These are phyloP conservation scores for Tubosaeta sp. DNA, from an alignment of 768 basidiomycete genomes.

Conservation along the genomic window DNA sequence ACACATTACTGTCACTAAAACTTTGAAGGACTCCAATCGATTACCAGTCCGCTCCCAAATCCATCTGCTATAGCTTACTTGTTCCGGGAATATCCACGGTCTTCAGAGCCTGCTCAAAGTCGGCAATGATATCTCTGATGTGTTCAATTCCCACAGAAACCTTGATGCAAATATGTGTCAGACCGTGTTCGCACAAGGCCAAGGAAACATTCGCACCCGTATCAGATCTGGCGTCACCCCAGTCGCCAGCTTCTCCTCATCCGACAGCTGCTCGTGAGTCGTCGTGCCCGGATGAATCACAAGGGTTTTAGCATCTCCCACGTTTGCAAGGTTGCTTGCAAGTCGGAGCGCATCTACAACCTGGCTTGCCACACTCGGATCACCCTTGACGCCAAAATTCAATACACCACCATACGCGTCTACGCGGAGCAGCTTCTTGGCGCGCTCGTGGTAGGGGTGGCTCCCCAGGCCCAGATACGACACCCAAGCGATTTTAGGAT, in stretches of 20 bases:
- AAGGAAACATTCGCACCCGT: conserved; percentile 35
- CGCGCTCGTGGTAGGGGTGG: conserved; percentile 59
- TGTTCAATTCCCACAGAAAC: conserved; percentile 44
- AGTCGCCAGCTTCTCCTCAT: conserved; percentile 41
- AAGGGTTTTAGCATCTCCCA: conserved; percentile 62
- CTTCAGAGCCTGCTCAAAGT: conserved; percentile 40
- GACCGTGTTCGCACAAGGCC: no score
- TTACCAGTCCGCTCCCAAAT: no score
- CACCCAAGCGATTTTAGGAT: conserved; percentile 71
- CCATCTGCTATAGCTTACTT: no score
- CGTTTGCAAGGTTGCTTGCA: conserved; percentile 70
- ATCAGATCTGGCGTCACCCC: conserved; percentile 57
- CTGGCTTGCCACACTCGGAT: conserved; percentile 45
- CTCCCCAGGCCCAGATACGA: conserved; percentile 66
- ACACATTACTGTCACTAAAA: no score
- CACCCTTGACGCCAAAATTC: conserved; percentile 74
- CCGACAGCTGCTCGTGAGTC: conserved; percentile 54
- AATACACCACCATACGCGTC: conserved; percentile 67
- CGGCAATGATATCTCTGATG: conserved; percentile 44
- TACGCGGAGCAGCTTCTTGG: conserved; percentile 50
- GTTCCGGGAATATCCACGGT: neutral
- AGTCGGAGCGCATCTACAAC: conserved; percentile 69
- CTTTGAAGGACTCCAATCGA: no score
- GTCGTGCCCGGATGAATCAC: conserved; percentile 57
- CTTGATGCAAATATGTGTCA: conserved; percentile 15